These are phyloP conservation scores for Phylloporus scabripes DNA, from an alignment of 768 basidiomycete genomes.

Conservation along the genomic window DNA sequence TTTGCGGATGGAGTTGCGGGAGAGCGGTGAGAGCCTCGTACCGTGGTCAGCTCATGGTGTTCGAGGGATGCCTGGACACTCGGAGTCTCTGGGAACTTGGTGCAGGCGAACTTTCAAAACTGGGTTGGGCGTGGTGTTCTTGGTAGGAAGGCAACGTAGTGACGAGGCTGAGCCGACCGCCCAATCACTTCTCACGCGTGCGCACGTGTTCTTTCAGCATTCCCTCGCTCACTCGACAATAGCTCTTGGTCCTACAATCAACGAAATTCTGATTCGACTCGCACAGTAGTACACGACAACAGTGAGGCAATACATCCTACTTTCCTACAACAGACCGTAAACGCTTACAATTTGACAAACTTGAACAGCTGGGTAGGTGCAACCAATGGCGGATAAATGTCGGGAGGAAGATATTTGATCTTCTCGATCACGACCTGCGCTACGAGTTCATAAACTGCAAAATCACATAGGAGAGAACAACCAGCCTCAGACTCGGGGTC, in stretches of 20 bases:
- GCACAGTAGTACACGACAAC: background rate
- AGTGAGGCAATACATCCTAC: background rate
- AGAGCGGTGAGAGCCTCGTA: no score
- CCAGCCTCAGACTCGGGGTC: background rate
- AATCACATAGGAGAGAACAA: background rate
- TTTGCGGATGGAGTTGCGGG: no score
- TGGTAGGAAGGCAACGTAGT: no score
- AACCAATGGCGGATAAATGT: background rate
- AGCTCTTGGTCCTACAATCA: background rate
- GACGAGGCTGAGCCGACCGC: no score
- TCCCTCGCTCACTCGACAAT: no score
- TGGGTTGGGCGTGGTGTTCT: no score
- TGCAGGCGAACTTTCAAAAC: no score
- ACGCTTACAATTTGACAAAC: background rate
- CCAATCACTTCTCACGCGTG: no score
- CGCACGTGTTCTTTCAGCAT: no score
- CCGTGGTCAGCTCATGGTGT: no score
- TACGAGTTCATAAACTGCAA: background rate
- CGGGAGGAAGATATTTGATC: background rate
- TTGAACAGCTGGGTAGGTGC: background rate
- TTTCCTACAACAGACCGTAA: background rate
- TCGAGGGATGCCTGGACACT: no score
- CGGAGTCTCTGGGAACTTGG: no score
- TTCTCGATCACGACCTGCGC: background rate
- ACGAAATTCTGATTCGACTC: background rate